Conservation (phyloP, 805 yeast species). For the Kluyveromyces dobzhanskii region DNA sequence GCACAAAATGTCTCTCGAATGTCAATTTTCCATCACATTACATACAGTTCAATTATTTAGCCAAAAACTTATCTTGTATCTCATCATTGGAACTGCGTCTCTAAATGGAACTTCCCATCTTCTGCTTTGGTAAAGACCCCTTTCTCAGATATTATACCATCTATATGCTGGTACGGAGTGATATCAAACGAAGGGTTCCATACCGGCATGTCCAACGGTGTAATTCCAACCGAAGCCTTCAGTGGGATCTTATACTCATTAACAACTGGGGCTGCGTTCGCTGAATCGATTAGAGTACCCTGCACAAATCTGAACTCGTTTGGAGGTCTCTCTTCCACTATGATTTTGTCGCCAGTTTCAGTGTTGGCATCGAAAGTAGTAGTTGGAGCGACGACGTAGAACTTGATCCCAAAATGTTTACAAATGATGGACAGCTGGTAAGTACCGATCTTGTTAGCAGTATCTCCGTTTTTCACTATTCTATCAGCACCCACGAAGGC, state of each 20-base stretch:
- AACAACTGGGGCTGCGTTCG: constrained; percentile 18
- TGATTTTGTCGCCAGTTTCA: constrained; percentile 60
- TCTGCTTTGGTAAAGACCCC: constrained; percentile 43
- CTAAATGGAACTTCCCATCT: constrained; percentile 44
- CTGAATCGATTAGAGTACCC: constrained; percentile 48
- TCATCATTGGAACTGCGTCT: constrained; percentile 13
- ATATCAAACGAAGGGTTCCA: constrained; percentile 98
- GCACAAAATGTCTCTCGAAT: too few relatives aligned
- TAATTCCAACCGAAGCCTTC: constrained; percentile 56
- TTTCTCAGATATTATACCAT: constrained; percentile 83
- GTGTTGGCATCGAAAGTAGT: constrained; percentile 78
- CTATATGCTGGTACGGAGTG: constrained; percentile 75
- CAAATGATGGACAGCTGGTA: constrained; percentile 77
- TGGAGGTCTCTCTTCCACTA: constrained; percentile 82
- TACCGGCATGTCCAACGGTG: constrained; percentile 76
- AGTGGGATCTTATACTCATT: constrained; percentile 25
- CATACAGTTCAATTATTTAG: too few relatives aligned
- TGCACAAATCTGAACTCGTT: constrained; percentile 67
- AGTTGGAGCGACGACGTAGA: constrained; percentile 91
- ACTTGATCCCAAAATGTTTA: constrained; percentile 56
- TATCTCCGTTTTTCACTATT: constrained; percentile 86
- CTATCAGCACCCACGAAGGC: constrained; percentile 95
- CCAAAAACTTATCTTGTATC: background rate
- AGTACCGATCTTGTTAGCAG: constrained; percentile 95
- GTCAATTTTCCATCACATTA: too few relatives aligned